These are phyloP conservation scores for Mycena pura DNA, from an alignment of 768 basidiomycete genomes.

Conservation along the genomic window DNA sequence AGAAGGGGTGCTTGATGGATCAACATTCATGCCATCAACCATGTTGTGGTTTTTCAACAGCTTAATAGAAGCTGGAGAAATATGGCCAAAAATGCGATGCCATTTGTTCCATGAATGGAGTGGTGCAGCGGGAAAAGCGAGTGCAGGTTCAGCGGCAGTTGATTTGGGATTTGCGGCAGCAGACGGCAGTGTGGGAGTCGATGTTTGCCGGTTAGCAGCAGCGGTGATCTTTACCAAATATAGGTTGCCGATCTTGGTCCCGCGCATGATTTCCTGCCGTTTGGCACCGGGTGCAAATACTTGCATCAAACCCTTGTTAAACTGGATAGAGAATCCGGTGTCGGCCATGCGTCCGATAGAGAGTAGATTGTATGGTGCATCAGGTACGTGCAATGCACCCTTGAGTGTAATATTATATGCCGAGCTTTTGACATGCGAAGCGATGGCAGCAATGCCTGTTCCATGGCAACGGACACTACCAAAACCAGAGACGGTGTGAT, in stretches of 20 bases:
- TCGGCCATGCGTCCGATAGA: constrained; percentile 24
- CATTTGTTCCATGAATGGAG: constrained; percentile 20
- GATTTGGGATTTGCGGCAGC: background rate
- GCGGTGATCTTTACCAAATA: constrained; percentile 4
- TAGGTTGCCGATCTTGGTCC: constrained; percentile 4
- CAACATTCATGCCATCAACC: background rate
- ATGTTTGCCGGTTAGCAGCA: background rate
- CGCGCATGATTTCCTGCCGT: constrained; percentile 8
- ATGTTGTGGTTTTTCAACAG: background rate
- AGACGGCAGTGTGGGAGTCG: background rate
- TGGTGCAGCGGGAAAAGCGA: background rate
- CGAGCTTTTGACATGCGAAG: background rate
- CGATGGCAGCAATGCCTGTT: background rate
- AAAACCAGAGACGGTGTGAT: constrained; percentile 2
- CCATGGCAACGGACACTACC: background rate
- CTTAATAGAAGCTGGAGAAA: no score
- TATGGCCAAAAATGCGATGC: constrained; percentile 29
- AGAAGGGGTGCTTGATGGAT: no score
- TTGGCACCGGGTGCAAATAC: constrained; percentile 10
- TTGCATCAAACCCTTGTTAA: constrained; percentile 18
- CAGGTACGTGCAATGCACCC: constrained; percentile 16
- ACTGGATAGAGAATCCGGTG: constrained; percentile 8
- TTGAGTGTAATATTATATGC: background rate
- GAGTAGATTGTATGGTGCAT: constrained; percentile 18
- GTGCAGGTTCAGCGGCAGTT: background rate